These are phyloP conservation scores for Haplosporangium sp. DNA, from an alignment of 371 early-diverging fungal genomes.

Conservation along the genomic window DNA sequence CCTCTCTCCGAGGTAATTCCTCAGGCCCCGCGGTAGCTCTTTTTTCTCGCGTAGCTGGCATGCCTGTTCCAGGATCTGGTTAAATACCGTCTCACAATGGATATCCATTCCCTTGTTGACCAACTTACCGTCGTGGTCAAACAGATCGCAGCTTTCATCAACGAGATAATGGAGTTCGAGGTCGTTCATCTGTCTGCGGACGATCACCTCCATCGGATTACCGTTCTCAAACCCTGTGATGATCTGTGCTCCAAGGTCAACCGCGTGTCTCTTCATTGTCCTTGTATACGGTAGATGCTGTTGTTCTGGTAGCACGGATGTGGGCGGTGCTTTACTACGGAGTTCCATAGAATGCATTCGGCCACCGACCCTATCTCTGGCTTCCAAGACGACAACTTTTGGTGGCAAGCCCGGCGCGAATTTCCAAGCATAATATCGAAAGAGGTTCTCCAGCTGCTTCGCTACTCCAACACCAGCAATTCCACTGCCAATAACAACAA, in stretches of 20 bases:
- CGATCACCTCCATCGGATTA: slow-evolving; percentile 58
- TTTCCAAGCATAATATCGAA: slow-evolving; percentile 23
- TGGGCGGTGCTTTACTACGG: slow-evolving; percentile 2
- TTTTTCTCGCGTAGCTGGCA: slow-evolving; percentile 27
- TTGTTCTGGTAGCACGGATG: neutral
- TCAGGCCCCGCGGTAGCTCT: slow-evolving; percentile 12
- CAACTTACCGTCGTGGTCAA: slow-evolving; percentile 38
- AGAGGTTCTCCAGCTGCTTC: slow-evolving; percentile 48
- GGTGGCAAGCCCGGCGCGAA: slow-evolving; percentile 38
- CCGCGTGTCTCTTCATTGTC: slow-evolving; percentile 14
- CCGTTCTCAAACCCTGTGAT: slow-evolving; percentile 60
- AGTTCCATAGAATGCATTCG: slow-evolving; percentile 50
- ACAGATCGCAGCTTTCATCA: slow-evolving; percentile 43
- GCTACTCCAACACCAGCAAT: slow-evolving; percentile 50
- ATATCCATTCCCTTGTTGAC: slow-evolving; percentile 42
- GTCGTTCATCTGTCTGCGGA: slow-evolving; percentile 53
- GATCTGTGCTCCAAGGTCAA: slow-evolving; percentile 57
- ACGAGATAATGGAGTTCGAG: slow-evolving; percentile 38
- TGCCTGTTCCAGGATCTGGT: slow-evolving; percentile 42
- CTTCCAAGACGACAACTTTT: slow-evolving; percentile 50
- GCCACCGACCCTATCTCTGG: slow-evolving; percentile 45
- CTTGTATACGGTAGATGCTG: neutral
- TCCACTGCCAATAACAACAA: slow-evolving; percentile 49
- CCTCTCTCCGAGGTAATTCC: slow-evolving; percentile 10
- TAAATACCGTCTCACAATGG: slow-evolving; percentile 45